Base-by-base conservation (phyloP, 2,329 filamentous ascomycete species). In the Diaporthe citri region DNA sequence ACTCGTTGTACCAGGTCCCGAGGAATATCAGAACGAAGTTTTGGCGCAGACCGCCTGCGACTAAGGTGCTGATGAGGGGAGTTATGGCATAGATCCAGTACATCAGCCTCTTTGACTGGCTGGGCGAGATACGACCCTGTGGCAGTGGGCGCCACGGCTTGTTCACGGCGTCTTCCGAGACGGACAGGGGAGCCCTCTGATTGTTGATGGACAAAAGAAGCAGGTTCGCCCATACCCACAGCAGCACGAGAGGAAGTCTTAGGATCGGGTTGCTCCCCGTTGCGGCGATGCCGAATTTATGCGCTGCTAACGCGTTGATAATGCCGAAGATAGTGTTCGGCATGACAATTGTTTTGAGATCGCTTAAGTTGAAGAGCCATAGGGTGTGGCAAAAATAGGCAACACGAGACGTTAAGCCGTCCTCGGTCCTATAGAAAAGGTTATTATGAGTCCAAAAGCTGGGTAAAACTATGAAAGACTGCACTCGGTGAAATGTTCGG, bases 221-320 rank as follows among this genome's bases (percentile, higher is more conserved):
- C n/a, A 82, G 74, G 52, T 81, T 81, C 2, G 80, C 22, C 78
- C 79, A 82, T 48, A 78, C 71, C 81, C 81, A 83, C 3, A 79
- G 59, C 20, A 78, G 13, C 13, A 76, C 75, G 36, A 72, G 25
- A 15, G 78, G 78, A n/a, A 69, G 39, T 13, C 66, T n/a, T 51
- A 43, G 57, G 25, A 66, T 13, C 64, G 39, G 22, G 69, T 73
- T 28, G 25, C 52, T 34, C n/a, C 34, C 4, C 9, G 10, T 10
- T 10, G 48, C 0, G 10, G n/a, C 5, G 10, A 52, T 52, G 22
- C 48, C 48, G n/a, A 13, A 52, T 25, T 25, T 25, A 15, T 25
- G n/a, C 10, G 48, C 48, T 52, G 10, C n/a, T 6, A 52, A 20
- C 48, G 48, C 48, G 10, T 52, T 25, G n/a, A 25, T 52, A 6